Evolutionary conservation across 169 alveolate genomes (phyloP), one percentile per base, ranked within the genome.

Genomic region (Babesia bovis): DNA sequence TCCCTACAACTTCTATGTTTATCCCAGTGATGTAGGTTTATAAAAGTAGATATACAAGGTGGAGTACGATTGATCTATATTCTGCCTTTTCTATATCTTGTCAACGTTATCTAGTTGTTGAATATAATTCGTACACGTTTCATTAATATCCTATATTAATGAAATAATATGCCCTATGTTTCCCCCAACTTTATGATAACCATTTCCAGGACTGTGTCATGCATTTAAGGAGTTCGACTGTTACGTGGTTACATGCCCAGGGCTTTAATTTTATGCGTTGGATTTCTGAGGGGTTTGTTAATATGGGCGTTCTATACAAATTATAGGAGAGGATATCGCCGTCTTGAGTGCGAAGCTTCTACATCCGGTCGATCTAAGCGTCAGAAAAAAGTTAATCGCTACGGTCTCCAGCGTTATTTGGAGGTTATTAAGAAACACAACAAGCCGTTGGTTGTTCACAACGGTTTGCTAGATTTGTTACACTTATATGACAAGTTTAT

Each of bases 381-480:
- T 3, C 21, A 28, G 21, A 30, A 35, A 17, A 4, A 21, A 2
- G 66, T 38, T 36, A 33, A 59, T 13, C 66, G 66, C n/a, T 56
- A 23, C 28, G 90, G 85, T 9, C 52, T 86, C 38, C 88, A 85
- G 49, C 59, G 28, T 35, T 38, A 83, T 13, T 33, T 84, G 41
- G 82, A 67, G 52, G 85, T 88, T 23, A 36, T 87, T 0, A 56
- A 63, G 21, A 75, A 76, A 61, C 32, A 66, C 26, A 66, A 66
- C 52, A 77, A 52, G 19, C 90, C 92, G 1, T 38, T 87, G 12
- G 92, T 87, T 23, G 83, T 83, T n/a, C 92, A 87, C 77, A 87
- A 87, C 67, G 90, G 91, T 26, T 52, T 83, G 40, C 58, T 87
- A 60, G 92, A 87, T 42, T 42, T 87, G 30, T 55, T 77, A 50